These are phyloP conservation scores for Pulveroboletus sp. DNA, from an alignment of 768 basidiomycete genomes.

Conservation along the genomic window DNA sequence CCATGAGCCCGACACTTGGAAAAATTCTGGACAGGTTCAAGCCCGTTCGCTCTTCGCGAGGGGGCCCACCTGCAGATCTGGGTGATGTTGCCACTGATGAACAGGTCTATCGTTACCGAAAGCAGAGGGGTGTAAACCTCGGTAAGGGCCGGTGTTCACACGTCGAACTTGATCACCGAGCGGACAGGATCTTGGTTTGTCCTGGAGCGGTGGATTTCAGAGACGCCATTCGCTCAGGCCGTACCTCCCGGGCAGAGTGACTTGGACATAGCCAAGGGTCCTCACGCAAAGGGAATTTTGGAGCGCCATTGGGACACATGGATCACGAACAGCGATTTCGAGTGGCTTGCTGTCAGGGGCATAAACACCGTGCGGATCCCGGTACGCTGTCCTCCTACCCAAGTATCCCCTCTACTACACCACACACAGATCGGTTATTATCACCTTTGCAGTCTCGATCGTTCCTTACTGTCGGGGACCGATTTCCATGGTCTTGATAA, in stretches of 20 bases:
- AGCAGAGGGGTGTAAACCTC: conserved; percentile 78
- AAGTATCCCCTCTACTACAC: not conserved
- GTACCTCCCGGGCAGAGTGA: conserved; percentile 57
- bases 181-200: conserved; percentile 70
- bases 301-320: conserved; percentile 50
- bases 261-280: conserved; percentile 60
- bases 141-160: conserved; percentile 37
- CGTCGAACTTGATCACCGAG: conserved; percentile 7
- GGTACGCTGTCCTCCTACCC: conserved; percentile 43
- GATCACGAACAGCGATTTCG: conserved; percentile 50
- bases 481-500: conserved; percentile 51
- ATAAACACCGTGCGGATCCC: conserved; percentile 61
- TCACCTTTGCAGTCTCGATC: conserved; percentile 57
- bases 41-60: conserved; percentile 1
- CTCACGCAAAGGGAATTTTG: conserved; percentile 38
- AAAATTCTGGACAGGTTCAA: conserved; percentile 18
- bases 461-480: conserved; percentile 55
- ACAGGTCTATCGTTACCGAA: conserved; percentile 53
- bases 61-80: conserved; percentile 1
- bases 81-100: conserved; percentile 6
- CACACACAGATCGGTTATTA: conserved; percentile 63
- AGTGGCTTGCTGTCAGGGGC: conserved; percentile 48
- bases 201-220: conserved; percentile 71
- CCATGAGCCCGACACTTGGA: conserved; percentile 12
- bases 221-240: conserved; percentile 52